Conservation (phyloP, 352 stramenopile species). For the Globisporangium abappressorium region DNA sequence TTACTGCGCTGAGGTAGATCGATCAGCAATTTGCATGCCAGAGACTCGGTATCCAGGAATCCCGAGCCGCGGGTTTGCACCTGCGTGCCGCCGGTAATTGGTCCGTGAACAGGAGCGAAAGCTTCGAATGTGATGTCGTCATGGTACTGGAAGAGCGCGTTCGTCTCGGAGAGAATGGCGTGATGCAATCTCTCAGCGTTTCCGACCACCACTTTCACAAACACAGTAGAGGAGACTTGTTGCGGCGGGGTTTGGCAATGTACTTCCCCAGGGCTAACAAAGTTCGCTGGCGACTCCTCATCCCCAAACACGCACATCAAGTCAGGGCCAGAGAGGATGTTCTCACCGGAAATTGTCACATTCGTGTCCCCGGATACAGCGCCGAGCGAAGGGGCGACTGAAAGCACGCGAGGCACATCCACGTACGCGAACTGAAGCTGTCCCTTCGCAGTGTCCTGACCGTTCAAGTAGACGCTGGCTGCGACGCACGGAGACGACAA, state of each 20-base stretch:
- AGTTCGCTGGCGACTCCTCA: constrained; percentile 27
- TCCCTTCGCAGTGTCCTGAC: constrained; percentile 19
- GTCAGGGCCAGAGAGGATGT: constrained; percentile 26
- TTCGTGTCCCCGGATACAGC: constrained; percentile 33
- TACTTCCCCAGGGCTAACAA: constrained; percentile 22
- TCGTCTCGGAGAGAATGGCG: constrained; percentile 26
- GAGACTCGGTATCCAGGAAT: constrained; percentile 22
- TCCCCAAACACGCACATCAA: constrained; percentile 42
- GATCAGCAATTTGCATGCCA: constrained; percentile 39
- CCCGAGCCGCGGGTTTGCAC: constrained; percentile 24
- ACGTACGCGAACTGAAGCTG: constrained; percentile 23
- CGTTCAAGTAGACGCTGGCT: constrained; percentile 27
- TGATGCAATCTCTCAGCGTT: constrained; percentile 16
- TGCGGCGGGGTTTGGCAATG: constrained; percentile 34
- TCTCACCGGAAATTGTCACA: constrained; percentile 29
- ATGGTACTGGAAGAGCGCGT: constrained; percentile 37
- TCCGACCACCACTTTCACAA: constrained; percentile 31
- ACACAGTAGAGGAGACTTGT: constrained; percentile 16
- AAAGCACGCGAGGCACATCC: constrained; percentile 24
- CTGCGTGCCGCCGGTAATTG: constrained; percentile 28
- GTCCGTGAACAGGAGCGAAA: constrained; percentile 35
- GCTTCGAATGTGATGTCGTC: constrained; percentile 21
- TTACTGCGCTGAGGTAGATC: constrained; percentile 22
- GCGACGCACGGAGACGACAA: constrained; percentile 23
- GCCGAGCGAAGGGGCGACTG: constrained; percentile 24